Evolutionary conservation across 495 filamentous ascomycete genomes (phyloP).

Genomic region (Lasiosphaeria hispida): DNA sequence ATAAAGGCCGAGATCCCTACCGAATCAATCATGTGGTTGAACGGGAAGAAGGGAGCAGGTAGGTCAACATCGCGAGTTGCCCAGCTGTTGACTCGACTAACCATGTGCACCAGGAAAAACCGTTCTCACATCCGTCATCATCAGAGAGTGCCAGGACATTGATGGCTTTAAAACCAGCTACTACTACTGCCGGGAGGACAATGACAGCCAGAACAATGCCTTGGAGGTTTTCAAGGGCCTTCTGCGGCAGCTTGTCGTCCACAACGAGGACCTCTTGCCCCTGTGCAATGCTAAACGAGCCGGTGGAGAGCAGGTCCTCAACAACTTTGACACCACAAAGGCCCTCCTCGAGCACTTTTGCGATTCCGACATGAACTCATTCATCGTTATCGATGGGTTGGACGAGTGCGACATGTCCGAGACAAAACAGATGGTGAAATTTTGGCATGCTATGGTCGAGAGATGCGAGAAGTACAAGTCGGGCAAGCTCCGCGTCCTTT

Average conservation of each 20-base stretch:
- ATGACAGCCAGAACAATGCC: slow-evolving; percentile 31
- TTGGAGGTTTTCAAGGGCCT: slow-evolving; percentile 33
- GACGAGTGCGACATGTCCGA: slow-evolving; percentile 21
- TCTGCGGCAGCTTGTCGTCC: slow-evolving; percentile 36
- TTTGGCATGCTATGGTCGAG: slow-evolving; percentile 25
- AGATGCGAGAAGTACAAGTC: slow-evolving; percentile 24
- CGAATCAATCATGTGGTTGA: slow-evolving; percentile 37
- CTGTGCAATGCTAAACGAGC: slow-evolving; percentile 32
- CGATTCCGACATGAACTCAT: slow-evolving; percentile 20
- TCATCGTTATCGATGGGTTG: slow-evolving; percentile 1
- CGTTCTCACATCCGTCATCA: slow-evolving; percentile 37
- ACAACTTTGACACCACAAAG: slow-evolving; percentile 21
- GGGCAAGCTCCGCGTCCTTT: slow-evolving; percentile 34
- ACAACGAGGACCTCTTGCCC: slow-evolving; percentile 30
- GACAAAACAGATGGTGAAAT: slow-evolving; percentile 26
- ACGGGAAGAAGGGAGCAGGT: slow-evolving; percentile 48
- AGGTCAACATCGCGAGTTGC: not conserved
- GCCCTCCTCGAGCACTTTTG: slow-evolving; percentile 33
- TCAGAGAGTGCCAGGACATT: slow-evolving; percentile 29
- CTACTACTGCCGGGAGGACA: slow-evolving; percentile 44
- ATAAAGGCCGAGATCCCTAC: slow-evolving; percentile 14
- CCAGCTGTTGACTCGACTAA: not conserved
- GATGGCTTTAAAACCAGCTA: slow-evolving; percentile 28
- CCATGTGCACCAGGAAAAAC: slow-evolving; percentile 37
- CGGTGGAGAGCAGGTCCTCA: slow-evolving; percentile 31